Base-by-base conservation (phyloP, 306 rosid species). In the Dalbergia cultrata region DNA sequence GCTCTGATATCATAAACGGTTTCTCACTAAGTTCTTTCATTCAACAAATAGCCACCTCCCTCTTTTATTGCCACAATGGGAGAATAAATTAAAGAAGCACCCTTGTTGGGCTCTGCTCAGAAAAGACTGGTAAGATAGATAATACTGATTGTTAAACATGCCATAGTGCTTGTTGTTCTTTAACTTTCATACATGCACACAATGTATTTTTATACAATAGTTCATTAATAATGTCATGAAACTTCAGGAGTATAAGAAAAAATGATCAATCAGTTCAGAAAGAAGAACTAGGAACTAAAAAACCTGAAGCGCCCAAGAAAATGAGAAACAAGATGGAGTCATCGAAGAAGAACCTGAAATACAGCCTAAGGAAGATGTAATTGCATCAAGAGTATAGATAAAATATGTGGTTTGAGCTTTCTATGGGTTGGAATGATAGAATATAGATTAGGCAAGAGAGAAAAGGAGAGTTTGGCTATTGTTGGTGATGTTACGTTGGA, bases 41-140 rank as follows among this genome's bases (percentile, higher is more conserved):
- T 73, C 67, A 34, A 75, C 61, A 64, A 88, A 80, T 91, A 95
- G 99, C 99, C 99, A 59, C 99, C 98, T 47, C 86, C 91, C 33
- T 85, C 97, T 76, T 95, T 95, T 84, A 85, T 92, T 72, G 81
- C 92, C 73, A 95, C 97, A 63, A 92, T 90, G 98, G 95, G 87
- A 70, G 98, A 92, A 70, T 95, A 95, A 75, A 87, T 95, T 75
- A 91, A 81, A 74, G 98, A 95, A 85, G 97, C 97, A 39, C 94
- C 98, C 35, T 81, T 75, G 37, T 45, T 89, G 33, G 87, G 90
- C 54, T 80, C 70, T 43, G 85, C 53, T 76, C 52, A 49, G 17
- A 89, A 86, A 80, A 89, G 92, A 85, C 78, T 86, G 93, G 99
- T 95, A 88, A 88, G 99, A 57, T 34, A 34, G 39, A 5, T 13